Evolutionary conservation across 805 yeast species (phyloP), one percentile per base, ranked within the genome.

Genomic region (Limtongozyma cylindracea): DNA sequence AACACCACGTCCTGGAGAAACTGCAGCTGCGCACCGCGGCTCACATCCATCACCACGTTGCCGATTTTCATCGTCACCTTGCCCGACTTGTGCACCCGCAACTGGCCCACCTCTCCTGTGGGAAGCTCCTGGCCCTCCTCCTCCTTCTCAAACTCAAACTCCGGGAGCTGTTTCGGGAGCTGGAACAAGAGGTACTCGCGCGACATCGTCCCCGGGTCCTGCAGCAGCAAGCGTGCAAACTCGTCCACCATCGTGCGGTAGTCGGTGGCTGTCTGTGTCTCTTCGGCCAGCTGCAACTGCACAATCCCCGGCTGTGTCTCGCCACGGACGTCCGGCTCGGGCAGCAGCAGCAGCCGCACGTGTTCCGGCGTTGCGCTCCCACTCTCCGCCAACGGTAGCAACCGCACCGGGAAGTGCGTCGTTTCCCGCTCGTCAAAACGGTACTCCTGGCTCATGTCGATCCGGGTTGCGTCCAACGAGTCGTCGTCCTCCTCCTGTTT

Each of bases 51-150:
- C 3, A 60, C 52, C 6, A 63, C 59, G 23, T 64, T 60, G 9
- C 92, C 93, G 18, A 84, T 47, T 27, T 63, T 58, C 41, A 82
- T 57, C 3, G 91, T 56, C 11, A 78, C 41, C 37, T 61, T 74
- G 3, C 96, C 96, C 2, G 93, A 76, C 34, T 68, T 61, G 40
- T 82, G 94, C 20, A 69, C 52, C 24, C 84, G 61, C 16, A 84
- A 36, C 7, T 59, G 53, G 5, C 95, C 95, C 18, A 78, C 53
- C n/a, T 17, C 19, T 12, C 10, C 23, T 12, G 8, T 27, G 15
- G 28, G 20, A 16, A 30, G 23, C 8, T 29, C 31, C 11, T 27
- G 26, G 14, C 29, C 14, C 9, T 22, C 23, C n/a, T 5, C n/a
- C 11, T 17, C 11, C 18, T 10, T 5, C 18, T 4, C 11, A 17